A percentile compares a stretch with the other conserved stretches of the same genome.
Evolutionary conservation across 108 stramenopile genomes (phyloP).

Genomic region (Nitzschia sp.): DNA sequence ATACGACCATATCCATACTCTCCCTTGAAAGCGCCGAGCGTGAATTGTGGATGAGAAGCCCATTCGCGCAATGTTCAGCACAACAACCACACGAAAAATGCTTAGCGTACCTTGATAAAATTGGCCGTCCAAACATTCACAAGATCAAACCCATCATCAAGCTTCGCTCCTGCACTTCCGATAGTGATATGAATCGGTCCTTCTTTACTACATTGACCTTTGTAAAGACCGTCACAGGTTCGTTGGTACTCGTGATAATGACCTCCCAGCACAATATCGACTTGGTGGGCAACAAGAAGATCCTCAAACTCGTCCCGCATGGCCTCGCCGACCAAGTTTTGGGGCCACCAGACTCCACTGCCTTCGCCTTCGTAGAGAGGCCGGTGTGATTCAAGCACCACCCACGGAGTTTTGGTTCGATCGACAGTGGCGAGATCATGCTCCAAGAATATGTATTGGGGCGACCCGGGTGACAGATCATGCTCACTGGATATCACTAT

Average conservation of each 20-base stretch:
- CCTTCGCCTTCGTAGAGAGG: conserved; percentile 70
- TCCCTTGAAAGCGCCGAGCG: too few species aligned
- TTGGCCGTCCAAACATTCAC: conserved; percentile 45
- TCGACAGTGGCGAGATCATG: conserved; percentile 57
- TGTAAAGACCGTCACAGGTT: conserved; percentile 68
- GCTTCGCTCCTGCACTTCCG: conserved; percentile 51
- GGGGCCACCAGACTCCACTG: conserved; percentile 24
- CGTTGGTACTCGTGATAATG: conserved; percentile 81
- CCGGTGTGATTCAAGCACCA: conserved; percentile 78
- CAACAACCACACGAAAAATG: too few species aligned
- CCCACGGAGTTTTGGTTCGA: conserved; percentile 77
- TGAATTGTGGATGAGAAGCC: too few species aligned
- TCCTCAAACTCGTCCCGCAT: conserved; percentile 75
- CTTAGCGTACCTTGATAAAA: too few species aligned
- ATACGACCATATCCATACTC: conserved; percentile 59
- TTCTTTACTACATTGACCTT: conserved; percentile 39
- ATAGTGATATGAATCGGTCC: conserved; percentile 69
- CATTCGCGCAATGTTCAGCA: too few species aligned
- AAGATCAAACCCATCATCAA: conserved; percentile 31
- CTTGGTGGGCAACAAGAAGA: conserved; percentile 56
- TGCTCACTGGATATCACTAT: conserved; percentile 74
- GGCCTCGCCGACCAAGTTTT: conserved; percentile 46
- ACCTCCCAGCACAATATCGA: conserved; percentile 76
- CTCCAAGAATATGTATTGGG: conserved; percentile 68
- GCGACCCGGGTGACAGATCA: conserved; percentile 61